Base-by-base conservation (phyloP, 306 rosid genomes). In the Phaseolus lunatus region DNA sequence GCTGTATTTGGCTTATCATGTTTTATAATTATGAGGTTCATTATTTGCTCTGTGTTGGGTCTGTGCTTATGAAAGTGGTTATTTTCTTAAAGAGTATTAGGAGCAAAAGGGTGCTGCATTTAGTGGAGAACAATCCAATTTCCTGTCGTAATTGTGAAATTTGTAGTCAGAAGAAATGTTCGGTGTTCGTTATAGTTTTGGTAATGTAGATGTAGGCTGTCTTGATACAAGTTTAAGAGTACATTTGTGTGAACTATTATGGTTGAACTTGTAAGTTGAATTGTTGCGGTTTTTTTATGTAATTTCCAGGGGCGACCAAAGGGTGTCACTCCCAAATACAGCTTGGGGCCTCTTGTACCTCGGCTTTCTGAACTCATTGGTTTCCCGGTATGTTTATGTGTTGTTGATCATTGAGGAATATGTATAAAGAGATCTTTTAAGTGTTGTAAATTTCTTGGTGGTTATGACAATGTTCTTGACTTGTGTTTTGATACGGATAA, bases 311-410 rank as follows among this genome's bases (percentile, higher is more conserved):
- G 99, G 80, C 78, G 99, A 56, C 99, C 99, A 16, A 96, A 96
- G 81, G 99, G 99, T 84, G 96, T 92, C 14, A 96, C 99, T 77
- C 96, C 96, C 82, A 96, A 96, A 45, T 96, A 75, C 83, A 96
- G 98, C 84, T 86, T 96, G 90, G 96, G 89, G 57, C 99, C 99
- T 82, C 99, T 96, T 81, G 98, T 96, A 47, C 90, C 97, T 43
- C 88, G 99, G 73, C 92, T 96, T 1, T 89, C 99, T 2, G 93
- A 92, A 71, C 99, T 96, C 84, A 93, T 96, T 83, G 98, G 98
- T 83, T 48, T 92, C 62, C 87, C 85, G 99, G 99, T 88, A 81
- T 72, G 61, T 45, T 65, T 53, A 24, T 53, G 27, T 20, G 29
- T 64, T 20, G 29, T 64, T 41, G 37, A 18, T 50, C 45, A 72